These are phyloP conservation scores for Blastobotrys ciferrii DNA, from an alignment of 1,139 yeast genomes.

Conservation along the genomic window DNA sequence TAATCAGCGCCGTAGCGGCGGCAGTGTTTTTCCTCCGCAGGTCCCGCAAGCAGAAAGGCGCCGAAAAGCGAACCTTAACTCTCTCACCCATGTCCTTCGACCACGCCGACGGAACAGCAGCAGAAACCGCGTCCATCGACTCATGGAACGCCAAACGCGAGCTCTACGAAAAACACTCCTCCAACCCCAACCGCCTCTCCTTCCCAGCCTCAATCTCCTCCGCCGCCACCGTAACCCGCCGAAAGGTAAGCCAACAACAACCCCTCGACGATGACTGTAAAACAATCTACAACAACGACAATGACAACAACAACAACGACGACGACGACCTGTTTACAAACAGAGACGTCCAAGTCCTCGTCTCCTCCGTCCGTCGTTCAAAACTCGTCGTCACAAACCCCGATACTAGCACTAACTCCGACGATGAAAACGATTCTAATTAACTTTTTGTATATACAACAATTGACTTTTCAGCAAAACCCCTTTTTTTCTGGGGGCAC, in stretches of 20 bases:
- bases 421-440: conserved; percentile 9
- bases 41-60: conserved; percentile 17
- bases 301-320: conserved; percentile 21
- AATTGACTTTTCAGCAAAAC: too few species aligned
- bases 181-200: conserved; percentile 8
- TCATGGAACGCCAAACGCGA: conserved; percentile 35
- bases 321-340: conserved; percentile 45
- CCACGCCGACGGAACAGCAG: background rate
- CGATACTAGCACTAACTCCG: conserved; percentile 24
- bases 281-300: background rate
- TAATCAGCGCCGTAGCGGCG: conserved; percentile 26
- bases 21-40: conserved; percentile 30
- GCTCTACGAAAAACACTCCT: conserved; percentile 22
- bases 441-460: too few species aligned
- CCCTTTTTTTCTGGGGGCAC: too few species aligned
- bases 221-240: conserved; percentile 11
- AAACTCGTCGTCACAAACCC: conserved; percentile 67
- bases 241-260: conserved; percentile 4
- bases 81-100: conserved; percentile 6
- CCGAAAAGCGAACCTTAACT: conserved; percentile 9
- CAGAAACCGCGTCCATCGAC: conserved; percentile 28
- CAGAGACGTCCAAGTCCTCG: conserved; percentile 71
- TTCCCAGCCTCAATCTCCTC: conserved; percentile 12
- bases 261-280: background rate
- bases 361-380: conserved; percentile 65